A percentile compares a stretch with the other conserved stretches of the same genome.
Evolutionary conservation across 805 yeast genomes (phyloP).

Genomic region (Starmerella floricola): DNA sequence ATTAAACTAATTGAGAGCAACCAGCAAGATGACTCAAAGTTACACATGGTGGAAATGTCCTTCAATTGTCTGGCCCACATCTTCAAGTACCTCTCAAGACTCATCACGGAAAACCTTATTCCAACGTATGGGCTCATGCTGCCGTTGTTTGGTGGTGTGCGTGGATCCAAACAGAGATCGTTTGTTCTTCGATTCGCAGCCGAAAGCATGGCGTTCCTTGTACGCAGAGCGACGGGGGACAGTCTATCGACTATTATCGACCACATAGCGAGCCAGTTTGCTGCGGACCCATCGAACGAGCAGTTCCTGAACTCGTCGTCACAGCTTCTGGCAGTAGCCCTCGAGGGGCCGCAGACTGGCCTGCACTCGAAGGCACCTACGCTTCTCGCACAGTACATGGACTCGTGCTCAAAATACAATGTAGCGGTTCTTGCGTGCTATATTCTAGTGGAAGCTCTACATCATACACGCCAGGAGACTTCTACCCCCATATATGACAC

Average conservation of each 20-base stretch:
- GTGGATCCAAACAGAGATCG: conserved; percentile 32
- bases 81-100: conserved; percentile 71
- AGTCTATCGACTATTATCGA: conserved; percentile 38
- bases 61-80: conserved; percentile 77
- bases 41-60: conserved; percentile 63
- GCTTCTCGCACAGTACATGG: conserved; percentile 31
- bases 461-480: conserved; percentile 27
- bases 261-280: conserved; percentile 27
- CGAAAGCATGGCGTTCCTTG: conserved; percentile 74
- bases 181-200: conserved; percentile 67
- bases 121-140: conserved; percentile 57
- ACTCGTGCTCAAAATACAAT: conserved; percentile 5
- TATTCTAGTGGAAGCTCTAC: conserved; percentile 26
- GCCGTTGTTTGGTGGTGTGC: conserved; percentile 47
- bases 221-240: conserved; percentile 50
- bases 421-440: background rate
- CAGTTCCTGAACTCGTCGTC: conserved; percentile 49
- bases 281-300: conserved; percentile 30
- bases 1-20: conserved; percentile 34
- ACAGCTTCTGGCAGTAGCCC: conserved; percentile 55
- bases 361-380: conserved; percentile 59
- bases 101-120: conserved; percentile 46
- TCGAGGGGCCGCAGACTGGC: conserved; percentile 57
- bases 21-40: conserved; percentile 36
- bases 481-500: conserved; percentile 24